Evolutionary conservation across 108 stramenopile genomes (phyloP).

Genomic region (Fragilariopsis cylindrus): DNA sequence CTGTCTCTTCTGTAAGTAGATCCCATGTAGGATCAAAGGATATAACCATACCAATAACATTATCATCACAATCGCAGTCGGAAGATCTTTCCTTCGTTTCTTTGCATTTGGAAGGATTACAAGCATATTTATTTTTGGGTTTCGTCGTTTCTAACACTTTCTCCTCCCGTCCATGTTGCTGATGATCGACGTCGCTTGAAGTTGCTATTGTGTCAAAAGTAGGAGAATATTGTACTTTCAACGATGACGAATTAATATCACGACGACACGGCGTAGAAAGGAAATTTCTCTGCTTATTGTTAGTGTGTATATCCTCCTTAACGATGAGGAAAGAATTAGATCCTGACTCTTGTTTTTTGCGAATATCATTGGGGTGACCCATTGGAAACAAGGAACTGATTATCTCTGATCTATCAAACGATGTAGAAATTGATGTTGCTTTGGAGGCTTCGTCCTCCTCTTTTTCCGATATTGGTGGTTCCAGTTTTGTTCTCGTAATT

Average conservation of each 20-base stretch:
- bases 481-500: not conserved
- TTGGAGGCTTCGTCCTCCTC: not conserved
- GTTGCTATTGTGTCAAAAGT: not conserved
- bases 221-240: not conserved
- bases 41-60: constrained; percentile 29
- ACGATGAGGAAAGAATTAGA: not conserved
- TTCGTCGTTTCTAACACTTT: not conserved
- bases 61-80: not conserved
- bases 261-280: not conserved
- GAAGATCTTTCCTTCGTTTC: not conserved
- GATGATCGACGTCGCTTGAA: constrained; percentile 3
- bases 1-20: constrained; percentile 8
- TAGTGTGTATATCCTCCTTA: not conserved
- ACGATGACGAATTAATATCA: not conserved
- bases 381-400: constrained; percentile 4
- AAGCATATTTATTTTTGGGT: not conserved
- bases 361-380: constrained; percentile 9
- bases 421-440: not conserved
- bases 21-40: constrained; percentile 27
- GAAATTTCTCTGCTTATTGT: not conserved
- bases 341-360: not conserved
- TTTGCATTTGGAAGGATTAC: not conserved
- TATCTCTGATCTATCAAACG: not conserved
- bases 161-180: not conserved
- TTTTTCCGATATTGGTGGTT: not conserved